A percentile compares a stretch with the other conserved stretches of the same genome.
These are phyloP conservation scores for Sclerotinia trifoliorum DNA, from an alignment of 2,329 filamentous ascomycete species.

Conservation along the genomic window DNA sequence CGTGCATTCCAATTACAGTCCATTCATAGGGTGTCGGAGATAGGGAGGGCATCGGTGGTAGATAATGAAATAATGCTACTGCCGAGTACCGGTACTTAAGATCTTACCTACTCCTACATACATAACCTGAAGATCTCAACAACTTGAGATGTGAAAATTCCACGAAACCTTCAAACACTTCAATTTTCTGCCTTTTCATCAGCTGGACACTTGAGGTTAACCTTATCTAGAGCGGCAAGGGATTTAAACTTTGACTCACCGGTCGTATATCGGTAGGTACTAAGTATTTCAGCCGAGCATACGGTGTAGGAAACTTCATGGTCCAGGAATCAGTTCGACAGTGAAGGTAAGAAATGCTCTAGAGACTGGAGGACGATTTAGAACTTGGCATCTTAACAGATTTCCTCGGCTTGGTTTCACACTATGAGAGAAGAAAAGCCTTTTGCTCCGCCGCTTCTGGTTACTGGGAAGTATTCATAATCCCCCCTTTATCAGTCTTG, in stretches of 20 bases:
- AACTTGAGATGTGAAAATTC: too few species aligned
- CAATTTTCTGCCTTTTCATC: background rate
- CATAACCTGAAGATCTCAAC: too few species aligned
- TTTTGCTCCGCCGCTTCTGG: background rate
- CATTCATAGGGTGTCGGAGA: background rate
- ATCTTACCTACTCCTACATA: too few species aligned
- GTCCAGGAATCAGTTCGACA: background rate
- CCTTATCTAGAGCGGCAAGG: background rate
- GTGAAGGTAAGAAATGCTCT: background rate
- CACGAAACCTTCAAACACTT: background rate
- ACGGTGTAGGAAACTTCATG: background rate
- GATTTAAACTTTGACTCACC: background rate
- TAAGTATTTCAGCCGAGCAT: background rate
- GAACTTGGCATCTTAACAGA: background rate
- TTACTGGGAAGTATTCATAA: background rate
- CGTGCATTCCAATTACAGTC: background rate
- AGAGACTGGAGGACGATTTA: background rate
- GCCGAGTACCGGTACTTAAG: background rate
- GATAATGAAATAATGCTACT: background rate
- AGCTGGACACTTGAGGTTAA: background rate
- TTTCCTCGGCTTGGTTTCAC: background rate
- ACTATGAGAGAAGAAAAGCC: background rate
- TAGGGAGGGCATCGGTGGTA: conserved; percentile 3
- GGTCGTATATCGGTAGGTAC: background rate
- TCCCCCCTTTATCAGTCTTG: background rate